Conservation (phyloP, 1,284 basidiomycete species). For the Retiboletus fuscus region DNA sequence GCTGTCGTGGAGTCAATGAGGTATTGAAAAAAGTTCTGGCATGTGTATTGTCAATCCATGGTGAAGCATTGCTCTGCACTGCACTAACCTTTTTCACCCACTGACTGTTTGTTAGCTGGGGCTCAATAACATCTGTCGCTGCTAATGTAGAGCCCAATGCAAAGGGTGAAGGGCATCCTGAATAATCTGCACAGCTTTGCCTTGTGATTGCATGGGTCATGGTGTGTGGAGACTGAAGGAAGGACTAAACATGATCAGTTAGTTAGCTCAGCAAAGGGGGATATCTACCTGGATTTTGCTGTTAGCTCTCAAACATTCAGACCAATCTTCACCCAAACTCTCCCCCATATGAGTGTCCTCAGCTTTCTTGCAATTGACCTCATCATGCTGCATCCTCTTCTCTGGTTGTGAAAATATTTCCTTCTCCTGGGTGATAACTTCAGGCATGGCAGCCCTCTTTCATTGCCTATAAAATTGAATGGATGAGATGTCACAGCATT, state of each 20-base stretch:
- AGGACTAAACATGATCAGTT: not conserved
- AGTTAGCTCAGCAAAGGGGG: not conserved
- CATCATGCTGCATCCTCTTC: not conserved
- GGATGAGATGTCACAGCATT: no score
- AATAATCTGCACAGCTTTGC: not conserved
- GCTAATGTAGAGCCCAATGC: not conserved
- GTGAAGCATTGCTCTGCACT: not conserved
- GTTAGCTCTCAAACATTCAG: not conserved
- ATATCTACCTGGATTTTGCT: conserved; percentile 3
- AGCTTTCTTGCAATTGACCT: not conserved
- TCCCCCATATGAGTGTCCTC: not conserved
- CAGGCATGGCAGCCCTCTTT: no score
- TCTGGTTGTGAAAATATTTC: not conserved
- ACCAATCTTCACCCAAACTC: not conserved
- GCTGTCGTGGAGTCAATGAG: not conserved
- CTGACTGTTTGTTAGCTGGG: no score
- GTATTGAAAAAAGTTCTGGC: not conserved
- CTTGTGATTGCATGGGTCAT: not conserved
- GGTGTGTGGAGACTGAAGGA: not conserved
- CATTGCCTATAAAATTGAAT: no score
- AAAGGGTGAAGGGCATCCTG: not conserved
- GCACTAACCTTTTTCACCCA: conserved; percentile 7
- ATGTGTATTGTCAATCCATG: not conserved
- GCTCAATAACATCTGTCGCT: no score
- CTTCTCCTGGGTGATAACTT: no score